Base-by-base conservation (phyloP, 805 yeast genomes). In the Myxozyma vanderwaltii region DNA sequence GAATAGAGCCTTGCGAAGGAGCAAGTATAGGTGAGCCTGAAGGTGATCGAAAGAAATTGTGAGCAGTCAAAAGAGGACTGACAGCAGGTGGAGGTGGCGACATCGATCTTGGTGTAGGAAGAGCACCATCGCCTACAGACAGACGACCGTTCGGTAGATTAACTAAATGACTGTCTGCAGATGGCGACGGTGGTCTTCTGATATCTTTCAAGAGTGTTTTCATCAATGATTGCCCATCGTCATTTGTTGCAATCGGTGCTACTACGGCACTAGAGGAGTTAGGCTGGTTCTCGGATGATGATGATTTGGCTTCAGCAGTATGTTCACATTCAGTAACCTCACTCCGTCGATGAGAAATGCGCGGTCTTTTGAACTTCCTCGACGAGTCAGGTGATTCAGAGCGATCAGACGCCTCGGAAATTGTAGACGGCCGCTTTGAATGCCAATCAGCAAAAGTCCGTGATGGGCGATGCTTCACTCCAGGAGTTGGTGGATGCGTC, bases 151-250 rank as follows among this genome's bases (percentile, higher is more conserved):
- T 29, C 5, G 43, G 17, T 45, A 51, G n/a, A n/a, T 23, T 10
- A 13, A 31, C 23, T 38, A 40, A 19, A 26, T 44, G 55, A 3
- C 24, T 23, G 12, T 52, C 58, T 2, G 38, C 15, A 10, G 60
- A 26, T 10, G 65, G 63, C 19, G 65, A 54, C 13, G 55, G 27
- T 12, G 65, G 65, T n/a, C 57, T 51, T 39, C 65, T 44, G 26
- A 62, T 57, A 33, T 59, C 65, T 10, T 62, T 38, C 17, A 62
- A 48, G 15, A 62, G 35, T 3, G 64, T 51, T 41, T 50, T 47
- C 64, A 62, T 55, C 21, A 62, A 40, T 1, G 65, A 62, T 7
- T 59, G 53, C 4, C 47, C 47, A n/a, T 58, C 54, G 26, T 55
- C 39, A 21, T 17, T 31, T 10, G 50, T 4, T 13, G 39, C 8